Percentiles rank a stretch among this genome's conserved stretches.
These are phyloP conservation scores for Pichia sp. DNA, from an alignment of 1,139 yeast species.

Conservation along the genomic window DNA sequence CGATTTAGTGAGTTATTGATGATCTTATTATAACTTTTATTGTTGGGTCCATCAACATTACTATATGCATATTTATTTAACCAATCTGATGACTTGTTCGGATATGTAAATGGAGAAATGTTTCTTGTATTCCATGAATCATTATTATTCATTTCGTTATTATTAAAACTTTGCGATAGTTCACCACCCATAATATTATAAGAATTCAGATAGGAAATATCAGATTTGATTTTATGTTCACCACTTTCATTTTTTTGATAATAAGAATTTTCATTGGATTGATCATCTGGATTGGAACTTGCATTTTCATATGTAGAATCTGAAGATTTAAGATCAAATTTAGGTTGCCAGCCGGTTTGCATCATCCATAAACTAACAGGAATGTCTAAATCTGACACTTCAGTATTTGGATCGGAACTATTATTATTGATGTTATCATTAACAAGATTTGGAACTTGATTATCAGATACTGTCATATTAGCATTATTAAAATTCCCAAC, in stretches of 20 bases:
- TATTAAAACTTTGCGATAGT: background rate
- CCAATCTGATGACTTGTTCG: background rate
- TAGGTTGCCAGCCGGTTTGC: slow-evolving; percentile 25
- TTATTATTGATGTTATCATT: background rate
- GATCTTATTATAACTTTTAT: too few relatives aligned
- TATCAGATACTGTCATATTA: too few relatives aligned
- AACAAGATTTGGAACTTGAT: too few relatives aligned
- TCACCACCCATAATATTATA: slow-evolving; percentile 8
- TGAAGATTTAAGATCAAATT: slow-evolving; percentile 12
- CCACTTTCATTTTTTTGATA: background rate
- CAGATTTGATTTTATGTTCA: background rate
- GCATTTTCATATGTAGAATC: background rate
- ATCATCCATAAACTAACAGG: slow-evolving; percentile 23
- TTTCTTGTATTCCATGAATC: background rate
- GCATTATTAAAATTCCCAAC: too few relatives aligned
- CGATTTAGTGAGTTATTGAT: too few relatives aligned
- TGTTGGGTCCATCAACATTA: too few relatives aligned
- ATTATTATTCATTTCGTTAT: background rate
- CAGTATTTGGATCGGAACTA: background rate
- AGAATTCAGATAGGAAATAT: background rate
- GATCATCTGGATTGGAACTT: background rate
- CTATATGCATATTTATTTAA: too few relatives aligned
- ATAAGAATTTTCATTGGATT: background rate
- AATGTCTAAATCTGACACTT: background rate
- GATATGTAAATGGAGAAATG: background rate